Evolutionary conservation across 495 filamentous ascomycete genomes (phyloP).

Genomic region (Penicillium desertorum): DNA sequence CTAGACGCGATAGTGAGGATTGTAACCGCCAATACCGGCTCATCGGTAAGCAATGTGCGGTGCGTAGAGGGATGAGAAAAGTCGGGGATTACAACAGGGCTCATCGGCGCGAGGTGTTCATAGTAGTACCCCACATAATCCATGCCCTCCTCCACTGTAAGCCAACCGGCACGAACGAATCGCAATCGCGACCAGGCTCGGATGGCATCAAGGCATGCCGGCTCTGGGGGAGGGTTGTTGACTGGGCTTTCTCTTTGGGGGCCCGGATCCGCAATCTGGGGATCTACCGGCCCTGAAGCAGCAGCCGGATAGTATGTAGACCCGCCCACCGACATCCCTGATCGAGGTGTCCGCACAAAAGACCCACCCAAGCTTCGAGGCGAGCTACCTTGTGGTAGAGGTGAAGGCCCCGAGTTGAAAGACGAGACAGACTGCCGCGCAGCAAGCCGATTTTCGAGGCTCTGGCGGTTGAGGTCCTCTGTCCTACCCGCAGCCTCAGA

Average conservation of each 20-base stretch:
- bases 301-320: slow-evolving; percentile 32
- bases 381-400: slow-evolving; percentile 42
- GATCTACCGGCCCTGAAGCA: slow-evolving; percentile 31
- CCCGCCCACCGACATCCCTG: slow-evolving; percentile 31
- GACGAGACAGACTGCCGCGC: slow-evolving; percentile 45
- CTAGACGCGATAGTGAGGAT: slow-evolving; percentile 88
- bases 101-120: slow-evolving; percentile 81
- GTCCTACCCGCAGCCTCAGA: slow-evolving; percentile 59
- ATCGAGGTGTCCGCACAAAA: slow-evolving; percentile 37
- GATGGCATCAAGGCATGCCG: slow-evolving; percentile 59
- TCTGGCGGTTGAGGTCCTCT: slow-evolving; percentile 48
- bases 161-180: slow-evolving; percentile 95
- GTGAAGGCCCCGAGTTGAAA: slow-evolving; percentile 44
- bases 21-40: slow-evolving; percentile 87
- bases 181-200: slow-evolving; percentile 85
- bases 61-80: slow-evolving; percentile 74
- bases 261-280: slow-evolving; percentile 32
- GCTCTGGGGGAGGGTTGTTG: slow-evolving; percentile 28
- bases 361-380: slow-evolving; percentile 40
- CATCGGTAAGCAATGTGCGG: slow-evolving; percentile 74
- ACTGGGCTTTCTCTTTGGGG: slow-evolving; percentile 29
- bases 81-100: slow-evolving; percentile 84
- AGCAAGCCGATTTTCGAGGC: slow-evolving; percentile 39
- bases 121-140: slow-evolving; percentile 96
- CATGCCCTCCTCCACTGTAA: slow-evolving; percentile 89